phyloP scores from a whole-genome alignment of 2,329 filamentous ascomycete species.

The Epichloe baconii region DNA sequence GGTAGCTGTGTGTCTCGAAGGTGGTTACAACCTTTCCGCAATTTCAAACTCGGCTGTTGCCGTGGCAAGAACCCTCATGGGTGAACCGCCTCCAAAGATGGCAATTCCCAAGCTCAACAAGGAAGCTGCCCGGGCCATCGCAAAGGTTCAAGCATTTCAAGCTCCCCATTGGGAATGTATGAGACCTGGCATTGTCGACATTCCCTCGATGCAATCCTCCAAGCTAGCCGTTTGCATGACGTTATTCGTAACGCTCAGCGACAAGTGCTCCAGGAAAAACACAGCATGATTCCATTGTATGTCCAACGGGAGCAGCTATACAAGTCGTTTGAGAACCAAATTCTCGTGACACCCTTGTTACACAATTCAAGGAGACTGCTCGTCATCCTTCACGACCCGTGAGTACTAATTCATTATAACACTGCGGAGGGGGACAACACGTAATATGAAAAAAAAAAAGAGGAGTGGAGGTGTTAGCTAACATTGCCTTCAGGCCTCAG shows the following conservation, averaged over 20 bases:
- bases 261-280: constrained; percentile 54
- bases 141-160: constrained; percentile 46
- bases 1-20: constrained; percentile 84
- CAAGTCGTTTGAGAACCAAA: constrained; percentile 73
- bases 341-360: constrained; percentile 66
- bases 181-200: constrained; percentile 50
- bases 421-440: background rate
- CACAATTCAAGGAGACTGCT: constrained; percentile 55
- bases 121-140: constrained; percentile 42
- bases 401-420: constrained; percentile 24
- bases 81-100: constrained; percentile 66
- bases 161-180: constrained; percentile 80
- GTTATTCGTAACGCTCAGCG: constrained; percentile 68
- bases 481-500: constrained; percentile 39
- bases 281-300: constrained; percentile 67
- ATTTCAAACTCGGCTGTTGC: constrained; percentile 88
- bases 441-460: background rate
- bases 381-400: constrained; percentile 85
- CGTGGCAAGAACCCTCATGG: constrained; percentile 87
- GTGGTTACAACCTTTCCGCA: constrained; percentile 85
- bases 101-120: constrained; percentile 42
- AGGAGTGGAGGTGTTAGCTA: background rate
- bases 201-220: constrained; percentile 38
- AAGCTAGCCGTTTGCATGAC: constrained; percentile 58
- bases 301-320: constrained; percentile 63